phyloP scores from a whole-genome alignment of 2,329 filamentous ascomycete species.

The Chrysosporium queenslandicum region DNA sequence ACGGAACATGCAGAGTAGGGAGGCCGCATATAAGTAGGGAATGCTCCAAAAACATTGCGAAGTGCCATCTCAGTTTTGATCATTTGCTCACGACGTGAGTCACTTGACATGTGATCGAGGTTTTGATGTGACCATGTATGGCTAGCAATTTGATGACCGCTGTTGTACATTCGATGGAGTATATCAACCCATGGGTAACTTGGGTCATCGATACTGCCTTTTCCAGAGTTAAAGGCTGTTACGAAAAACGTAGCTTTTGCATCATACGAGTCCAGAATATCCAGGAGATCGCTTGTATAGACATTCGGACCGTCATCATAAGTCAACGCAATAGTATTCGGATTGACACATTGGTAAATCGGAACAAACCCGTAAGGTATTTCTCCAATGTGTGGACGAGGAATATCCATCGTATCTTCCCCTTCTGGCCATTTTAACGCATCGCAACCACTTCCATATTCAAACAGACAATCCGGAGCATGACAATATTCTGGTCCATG shows the following conservation, averaged over 20 bases:
- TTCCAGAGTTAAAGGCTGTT: slow-evolving; percentile 41
- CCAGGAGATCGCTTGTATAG: slow-evolving; percentile 53
- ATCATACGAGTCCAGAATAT: slow-evolving; percentile 49
- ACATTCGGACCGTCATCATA: slow-evolving; percentile 57
- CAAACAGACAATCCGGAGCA: slow-evolving; percentile 34
- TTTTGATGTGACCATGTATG: slow-evolving; percentile 46
- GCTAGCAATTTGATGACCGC: slow-evolving; percentile 44
- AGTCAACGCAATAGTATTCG: slow-evolving; percentile 54
- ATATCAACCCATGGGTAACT: slow-evolving; percentile 31
- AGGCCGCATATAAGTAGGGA: slow-evolving; percentile 46
- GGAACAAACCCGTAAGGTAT: slow-evolving; percentile 30
- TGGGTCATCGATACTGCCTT: slow-evolving; percentile 37
- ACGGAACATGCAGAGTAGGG: slow-evolving; percentile 38
- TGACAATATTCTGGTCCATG: slow-evolving; percentile 30
- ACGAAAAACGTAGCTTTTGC: slow-evolving; percentile 61
- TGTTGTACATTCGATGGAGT: slow-evolving; percentile 35
- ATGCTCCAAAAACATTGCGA: slow-evolving; percentile 39
- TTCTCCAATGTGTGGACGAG: slow-evolving; percentile 29
- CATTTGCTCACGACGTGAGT: slow-evolving; percentile 36
- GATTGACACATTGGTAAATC: slow-evolving; percentile 35
- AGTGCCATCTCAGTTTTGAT: slow-evolving; percentile 41
- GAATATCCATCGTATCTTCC: slow-evolving; percentile 27
- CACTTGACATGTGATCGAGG: slow-evolving; percentile 32
- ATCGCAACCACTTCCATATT: slow-evolving; percentile 32
- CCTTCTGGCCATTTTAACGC: slow-evolving; percentile 29